phyloP scores from a whole-genome alignment of 805 yeast genomes.

The Sporopachydermia quercuum region DNA sequence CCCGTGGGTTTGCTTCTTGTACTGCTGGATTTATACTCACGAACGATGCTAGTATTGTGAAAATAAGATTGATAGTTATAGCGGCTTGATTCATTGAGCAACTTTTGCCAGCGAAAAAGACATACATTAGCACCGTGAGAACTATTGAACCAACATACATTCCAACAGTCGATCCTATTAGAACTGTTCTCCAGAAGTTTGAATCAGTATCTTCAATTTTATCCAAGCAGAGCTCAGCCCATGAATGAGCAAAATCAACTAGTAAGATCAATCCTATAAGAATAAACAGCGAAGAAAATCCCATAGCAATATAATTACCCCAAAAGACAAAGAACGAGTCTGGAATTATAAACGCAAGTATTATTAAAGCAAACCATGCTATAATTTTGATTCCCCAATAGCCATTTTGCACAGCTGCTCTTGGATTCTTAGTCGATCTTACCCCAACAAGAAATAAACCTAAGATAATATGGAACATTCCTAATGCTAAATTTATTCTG shows the following conservation, averaged over 20 bases:
- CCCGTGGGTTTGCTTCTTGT: slow-evolving; percentile 87
- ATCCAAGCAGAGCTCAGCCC: slow-evolving; percentile 93
- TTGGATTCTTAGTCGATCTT: slow-evolving; percentile 58
- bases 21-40: slow-evolving; percentile 69
- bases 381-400: slow-evolving; percentile 73
- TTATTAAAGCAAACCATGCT: slow-evolving; percentile 39
- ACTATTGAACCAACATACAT: slow-evolving; percentile 69
- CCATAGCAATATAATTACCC: slow-evolving; percentile 81
- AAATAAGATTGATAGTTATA: slow-evolving; percentile 57
- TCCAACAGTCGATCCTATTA: slow-evolving; percentile 73
- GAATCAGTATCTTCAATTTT: slow-evolving; percentile 71
- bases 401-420: slow-evolving; percentile 80
- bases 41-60: slow-evolving; percentile 47
- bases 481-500: slow-evolving; percentile 77
- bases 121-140: slow-evolving; percentile 67
- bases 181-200: slow-evolving; percentile 59
- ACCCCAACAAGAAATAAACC: slow-evolving; percentile 61
- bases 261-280: slow-evolving; percentile 79
- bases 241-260: slow-evolving; percentile 95
- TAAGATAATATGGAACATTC: slow-evolving; percentile 56
- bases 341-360: slow-evolving; percentile 64
- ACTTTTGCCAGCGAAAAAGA: slow-evolving; percentile 65
- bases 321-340: slow-evolving; percentile 76
- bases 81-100: slow-evolving; percentile 87
- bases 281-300: slow-evolving; percentile 72